phyloP scores from a whole-genome alignment of 1,284 basidiomycete species.

The Limonomyces culmigenus region DNA sequence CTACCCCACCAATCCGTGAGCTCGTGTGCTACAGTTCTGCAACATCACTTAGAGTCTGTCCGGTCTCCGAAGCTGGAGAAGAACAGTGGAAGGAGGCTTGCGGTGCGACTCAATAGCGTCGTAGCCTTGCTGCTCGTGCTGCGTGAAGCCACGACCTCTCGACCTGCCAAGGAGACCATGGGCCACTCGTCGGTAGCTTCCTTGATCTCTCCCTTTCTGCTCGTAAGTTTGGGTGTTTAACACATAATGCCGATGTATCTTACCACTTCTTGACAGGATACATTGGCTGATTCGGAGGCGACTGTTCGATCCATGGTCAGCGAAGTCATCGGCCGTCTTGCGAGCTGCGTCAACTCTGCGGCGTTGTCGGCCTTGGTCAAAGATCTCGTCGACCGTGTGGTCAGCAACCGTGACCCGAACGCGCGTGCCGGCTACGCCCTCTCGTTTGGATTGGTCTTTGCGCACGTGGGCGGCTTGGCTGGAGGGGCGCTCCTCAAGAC shows the following conservation, averaged over 20 bases:
- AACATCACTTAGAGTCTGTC: conserved; percentile 53
- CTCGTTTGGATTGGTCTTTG: conserved; percentile 90
- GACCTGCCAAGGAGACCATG: conserved; percentile 49
- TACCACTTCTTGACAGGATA: conserved; percentile 30
- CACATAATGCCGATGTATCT: not conserved
- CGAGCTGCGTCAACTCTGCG: conserved; percentile 68
- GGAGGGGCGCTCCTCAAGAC: conserved; percentile 93
- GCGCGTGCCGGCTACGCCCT: conserved; percentile 88
- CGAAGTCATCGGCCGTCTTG: conserved; percentile 81
- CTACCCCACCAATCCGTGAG: conserved; percentile 67
- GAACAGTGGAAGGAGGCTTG: conserved; percentile 80
- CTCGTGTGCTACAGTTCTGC: conserved; percentile 50
- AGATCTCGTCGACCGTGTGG: conserved; percentile 88
- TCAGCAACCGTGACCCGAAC: conserved; percentile 88
- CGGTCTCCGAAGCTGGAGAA: conserved; percentile 73
- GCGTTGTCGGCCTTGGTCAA: conserved; percentile 86
- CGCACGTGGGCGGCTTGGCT: conserved; percentile 82
- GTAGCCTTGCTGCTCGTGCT: conserved; percentile 72
- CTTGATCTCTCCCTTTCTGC: conserved; percentile 59
- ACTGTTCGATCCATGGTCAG: conserved; percentile 70
- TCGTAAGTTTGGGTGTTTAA: conserved; percentile 26
- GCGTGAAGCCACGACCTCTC: conserved; percentile 35
- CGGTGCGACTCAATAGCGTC: conserved; percentile 70
- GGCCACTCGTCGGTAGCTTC: conserved; percentile 55
- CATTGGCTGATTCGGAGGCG: conserved; percentile 68